Conservation (phyloP, 1,139 yeast genomes). For the Spencermartinsiella ligniputridi region DNA sequence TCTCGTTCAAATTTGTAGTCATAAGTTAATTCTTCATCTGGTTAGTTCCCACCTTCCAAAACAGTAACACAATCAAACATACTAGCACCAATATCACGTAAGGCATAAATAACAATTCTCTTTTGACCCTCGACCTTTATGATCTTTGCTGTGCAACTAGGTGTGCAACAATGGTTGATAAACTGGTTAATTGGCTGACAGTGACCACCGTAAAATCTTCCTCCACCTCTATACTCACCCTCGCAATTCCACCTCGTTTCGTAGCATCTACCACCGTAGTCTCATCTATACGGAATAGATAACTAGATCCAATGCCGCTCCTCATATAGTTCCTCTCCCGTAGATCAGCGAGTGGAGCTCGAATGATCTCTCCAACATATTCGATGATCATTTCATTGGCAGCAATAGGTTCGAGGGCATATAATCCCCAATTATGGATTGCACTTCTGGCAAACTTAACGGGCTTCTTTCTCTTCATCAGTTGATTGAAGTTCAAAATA, state of each 20-base stretch:
- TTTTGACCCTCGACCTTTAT: constrained; percentile 92
- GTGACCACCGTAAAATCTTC: no score
- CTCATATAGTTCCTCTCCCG: constrained; percentile 81
- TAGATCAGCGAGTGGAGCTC: constrained; percentile 93
- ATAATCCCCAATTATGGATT: constrained; percentile 96
- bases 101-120: constrained; percentile 91
- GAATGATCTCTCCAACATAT: constrained; percentile 93
- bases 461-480: constrained; percentile 86
- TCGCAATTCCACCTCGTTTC: constrained; percentile 92
- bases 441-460: constrained; percentile 95
- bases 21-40: constrained; percentile 79
- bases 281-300: constrained; percentile 87
- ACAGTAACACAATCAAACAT: constrained; percentile 8
- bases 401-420: constrained; percentile 90
- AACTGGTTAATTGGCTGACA: constrained; percentile 41
- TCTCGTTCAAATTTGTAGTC: constrained; percentile 95
- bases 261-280: constrained; percentile 97
- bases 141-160: constrained; percentile 95
- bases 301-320: constrained; percentile 94
- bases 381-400: constrained; percentile 97
- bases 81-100: constrained; percentile 80
- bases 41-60: neutral
- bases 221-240: constrained; percentile 37
- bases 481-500: constrained; percentile 66
- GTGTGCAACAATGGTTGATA: constrained; percentile 95